Evolutionary conservation across 2,329 filamentous ascomycete species (phyloP), one percentile per base, ranked within the genome.

Genomic region (Colletotrichum musae): DNA sequence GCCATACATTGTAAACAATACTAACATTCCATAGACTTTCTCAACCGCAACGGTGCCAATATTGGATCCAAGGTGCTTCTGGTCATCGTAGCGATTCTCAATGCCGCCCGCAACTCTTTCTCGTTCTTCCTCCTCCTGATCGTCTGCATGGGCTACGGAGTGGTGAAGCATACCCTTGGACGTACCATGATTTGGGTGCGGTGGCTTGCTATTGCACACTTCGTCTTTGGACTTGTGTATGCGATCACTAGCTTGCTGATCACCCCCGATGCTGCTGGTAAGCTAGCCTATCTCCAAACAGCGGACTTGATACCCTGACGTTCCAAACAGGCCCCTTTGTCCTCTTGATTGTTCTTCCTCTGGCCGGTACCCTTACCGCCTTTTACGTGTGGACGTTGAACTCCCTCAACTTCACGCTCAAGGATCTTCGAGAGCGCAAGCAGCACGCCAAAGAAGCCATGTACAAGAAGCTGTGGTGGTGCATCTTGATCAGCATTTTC

Each of bases 341-440:
- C 5, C 89, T 99, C 5, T 90, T 99, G 57, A 94, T 99, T 74
- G 94, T 99, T 32, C 88, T 99, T 16, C 96, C 96, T 0, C 87
- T 99, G 24, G 95, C 95, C 4, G 95, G 90, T 54, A 98, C 96
- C 0, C 83, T 99, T 72, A 99, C 96, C 18, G 95, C 93, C 12
- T 99, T 99, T 81, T 99, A 99, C 80, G 93, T 99, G 70, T 99
- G 96, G 96, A 99, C 96, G 0, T 87, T 99, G 72, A 98, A 98
- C 83, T 97, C 95, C 24, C 88, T 99, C 67, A 97, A 95, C 80
- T 87, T 92, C 67, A 99, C 96, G 0, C 95, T 98, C 84, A 98
- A 98, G 82, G 95, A 98, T 76, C 88, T 99, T n/a, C 88, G 93
- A 64, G 94, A 97, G 76, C 92, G 96, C 73, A 98, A 97, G 82